Conservation (phyloP, 2,329 filamentous ascomycete species). For the Biscogniauxia sp. region DNA sequence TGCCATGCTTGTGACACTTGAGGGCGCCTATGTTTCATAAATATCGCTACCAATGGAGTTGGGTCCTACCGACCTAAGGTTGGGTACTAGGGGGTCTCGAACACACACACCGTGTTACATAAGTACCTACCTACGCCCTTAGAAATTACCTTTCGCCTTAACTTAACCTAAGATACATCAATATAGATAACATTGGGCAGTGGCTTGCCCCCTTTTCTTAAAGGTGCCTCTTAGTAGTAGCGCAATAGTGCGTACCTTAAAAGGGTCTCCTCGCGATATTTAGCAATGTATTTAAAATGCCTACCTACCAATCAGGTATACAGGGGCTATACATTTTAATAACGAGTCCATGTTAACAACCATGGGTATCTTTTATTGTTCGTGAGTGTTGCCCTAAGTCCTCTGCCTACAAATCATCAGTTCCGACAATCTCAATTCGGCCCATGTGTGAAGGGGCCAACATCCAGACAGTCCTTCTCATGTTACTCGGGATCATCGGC, state of each 20-base stretch:
- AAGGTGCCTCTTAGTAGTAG: too few relatives aligned
- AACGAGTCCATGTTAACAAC: background rate
- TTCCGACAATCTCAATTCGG: background rate
- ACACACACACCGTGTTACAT: too few relatives aligned
- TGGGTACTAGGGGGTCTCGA: too few relatives aligned
- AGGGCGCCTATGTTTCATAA: background rate
- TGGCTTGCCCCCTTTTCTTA: too few relatives aligned
- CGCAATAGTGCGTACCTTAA: too few relatives aligned
- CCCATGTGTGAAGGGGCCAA: background rate
- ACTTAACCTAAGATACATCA: too few relatives aligned
- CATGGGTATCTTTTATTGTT: background rate
- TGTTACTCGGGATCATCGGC: slow-evolving; percentile 42
- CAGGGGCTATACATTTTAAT: background rate
- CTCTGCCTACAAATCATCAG: background rate
- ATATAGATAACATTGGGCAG: too few relatives aligned
- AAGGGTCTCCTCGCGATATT: too few relatives aligned
- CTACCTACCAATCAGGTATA: background rate
- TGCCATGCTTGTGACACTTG: background rate
- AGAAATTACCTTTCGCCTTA: too few relatives aligned
- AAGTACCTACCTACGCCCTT: too few relatives aligned
- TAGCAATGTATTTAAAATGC: background rate
- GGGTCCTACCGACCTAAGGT: too few relatives aligned
- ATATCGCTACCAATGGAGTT: background rate
- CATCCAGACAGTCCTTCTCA: background rate
- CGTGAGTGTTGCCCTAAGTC: background rate